Evolutionary conservation across 1,284 basidiomycete genomes (phyloP).

Genomic region (Neonothopanus nambi): DNA sequence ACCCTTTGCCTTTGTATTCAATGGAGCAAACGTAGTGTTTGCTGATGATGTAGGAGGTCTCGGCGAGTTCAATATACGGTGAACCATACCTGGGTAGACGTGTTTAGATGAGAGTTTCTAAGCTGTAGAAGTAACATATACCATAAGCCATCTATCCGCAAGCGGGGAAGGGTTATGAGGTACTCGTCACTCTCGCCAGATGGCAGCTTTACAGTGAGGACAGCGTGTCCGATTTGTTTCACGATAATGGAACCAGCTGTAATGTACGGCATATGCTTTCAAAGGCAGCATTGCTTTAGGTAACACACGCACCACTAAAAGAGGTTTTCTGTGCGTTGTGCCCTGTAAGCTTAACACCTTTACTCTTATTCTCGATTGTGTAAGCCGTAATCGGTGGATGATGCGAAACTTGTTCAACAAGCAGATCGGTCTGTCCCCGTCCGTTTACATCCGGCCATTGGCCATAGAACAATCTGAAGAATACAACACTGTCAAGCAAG

Average conservation of each 20-base stretch:
- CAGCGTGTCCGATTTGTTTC: conserved; percentile 94
- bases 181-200: conserved; percentile 70
- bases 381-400: conserved; percentile 90
- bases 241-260: conserved; percentile 76
- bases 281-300: too few species aligned
- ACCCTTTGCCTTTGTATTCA: conserved; percentile 95
- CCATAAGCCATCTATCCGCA: conserved; percentile 64
- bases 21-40: conserved; percentile 59
- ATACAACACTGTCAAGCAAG: conserved; percentile 1
- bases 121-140: conserved; percentile 20
- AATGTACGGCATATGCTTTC: conserved; percentile 9
- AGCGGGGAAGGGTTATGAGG: conserved; percentile 87
- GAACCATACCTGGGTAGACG: conserved; percentile 45
- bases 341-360: conserved; percentile 81
- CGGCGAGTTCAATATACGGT: conserved; percentile 89
- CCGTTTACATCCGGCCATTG: conserved; percentile 81
- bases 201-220: conserved; percentile 71
- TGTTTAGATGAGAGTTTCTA: background rate
- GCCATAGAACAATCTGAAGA: conserved; percentile 82
- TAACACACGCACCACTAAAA: conserved; percentile 87
- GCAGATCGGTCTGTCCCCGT: conserved; percentile 83
- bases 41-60: conserved; percentile 83
- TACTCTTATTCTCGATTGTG: conserved; percentile 82
- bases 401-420: conserved; percentile 97
- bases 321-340: conserved; percentile 97